phyloP scores from a whole-genome alignment of 495 filamentous ascomycete species.

The Xylaria scruposa region DNA sequence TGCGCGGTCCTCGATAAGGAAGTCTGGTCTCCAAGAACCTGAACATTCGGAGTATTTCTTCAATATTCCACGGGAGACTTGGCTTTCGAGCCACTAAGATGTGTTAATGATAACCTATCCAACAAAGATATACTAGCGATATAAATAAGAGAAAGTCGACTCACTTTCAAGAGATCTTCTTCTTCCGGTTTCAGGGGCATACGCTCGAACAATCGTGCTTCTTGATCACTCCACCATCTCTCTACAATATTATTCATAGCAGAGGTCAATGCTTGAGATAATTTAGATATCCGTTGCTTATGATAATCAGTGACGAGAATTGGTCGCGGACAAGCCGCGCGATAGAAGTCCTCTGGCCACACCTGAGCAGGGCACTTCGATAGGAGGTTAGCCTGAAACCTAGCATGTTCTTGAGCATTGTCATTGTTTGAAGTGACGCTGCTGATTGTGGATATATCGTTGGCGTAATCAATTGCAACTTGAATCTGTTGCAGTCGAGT shows the following conservation, averaged over 20 bases:
- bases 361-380: neutral
- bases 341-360: slow-evolving; percentile 11
- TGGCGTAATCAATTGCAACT: neutral
- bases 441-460: no score
- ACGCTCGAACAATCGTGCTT: slow-evolving; percentile 42
- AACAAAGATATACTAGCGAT: neutral
- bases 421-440: no score
- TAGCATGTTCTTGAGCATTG: neutral
- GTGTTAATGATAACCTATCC: neutral
- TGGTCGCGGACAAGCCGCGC: neutral
- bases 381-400: slow-evolving; percentile 2
- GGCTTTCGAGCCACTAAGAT: slow-evolving; percentile 12
- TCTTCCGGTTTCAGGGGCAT: slow-evolving; percentile 50
- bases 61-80: slow-evolving; percentile 2
- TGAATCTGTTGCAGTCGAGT: neutral
- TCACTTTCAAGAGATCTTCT: slow-evolving; percentile 41
- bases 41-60: slow-evolving; percentile 10
- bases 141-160: slow-evolving; percentile 13
- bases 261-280: slow-evolving; percentile 38
- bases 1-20: slow-evolving; percentile 43
- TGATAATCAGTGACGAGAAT: neutral
- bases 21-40: slow-evolving; percentile 55
- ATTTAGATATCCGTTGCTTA: slow-evolving; percentile 27
- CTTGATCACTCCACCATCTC: slow-evolving; percentile 50
- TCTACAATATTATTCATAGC: slow-evolving; percentile 50